Percentiles rank a stretch among this genome's conserved stretches.
phyloP scores from a whole-genome alignment of 108 stramenopile species.

The Tribonema minus region DNA sequence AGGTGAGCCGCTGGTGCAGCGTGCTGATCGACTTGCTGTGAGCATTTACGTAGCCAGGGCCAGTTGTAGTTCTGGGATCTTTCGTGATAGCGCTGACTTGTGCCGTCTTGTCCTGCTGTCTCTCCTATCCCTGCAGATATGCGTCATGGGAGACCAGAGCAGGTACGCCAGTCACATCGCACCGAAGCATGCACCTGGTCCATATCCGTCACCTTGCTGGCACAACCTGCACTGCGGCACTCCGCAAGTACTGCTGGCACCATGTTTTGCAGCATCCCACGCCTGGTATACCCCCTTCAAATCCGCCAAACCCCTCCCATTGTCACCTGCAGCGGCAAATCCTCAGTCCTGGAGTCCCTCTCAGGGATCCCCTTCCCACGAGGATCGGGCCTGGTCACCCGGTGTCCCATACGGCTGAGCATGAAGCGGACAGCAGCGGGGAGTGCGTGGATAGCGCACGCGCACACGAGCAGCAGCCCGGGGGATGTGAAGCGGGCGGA shows the following conservation, averaged over 20 bases:
- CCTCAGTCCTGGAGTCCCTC: conserved; percentile 48
- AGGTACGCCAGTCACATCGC: too few relatives aligned
- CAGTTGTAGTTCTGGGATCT: not conserved
- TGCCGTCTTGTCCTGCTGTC: too few relatives aligned
- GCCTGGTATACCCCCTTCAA: too few relatives aligned
- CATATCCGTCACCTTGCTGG: too few relatives aligned
- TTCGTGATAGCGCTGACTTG: too few relatives aligned
- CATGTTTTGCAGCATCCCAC: too few relatives aligned
- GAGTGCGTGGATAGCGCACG: conserved; percentile 26
- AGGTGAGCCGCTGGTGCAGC: conserved; percentile 1
- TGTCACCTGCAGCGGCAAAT: conserved; percentile 58
- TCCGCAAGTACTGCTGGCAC: too few relatives aligned
- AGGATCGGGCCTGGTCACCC: conserved; percentile 49
- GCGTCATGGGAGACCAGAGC: conserved; percentile 59
- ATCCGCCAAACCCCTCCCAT: too few relatives aligned
- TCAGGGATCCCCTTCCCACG: conserved; percentile 51
- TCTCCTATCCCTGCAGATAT: conserved; percentile 17
- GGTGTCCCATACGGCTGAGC: conserved; percentile 50
- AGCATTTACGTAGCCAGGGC: not conserved
- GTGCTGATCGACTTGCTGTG: not conserved
- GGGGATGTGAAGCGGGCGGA: conserved; percentile 3
- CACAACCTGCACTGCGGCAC: too few relatives aligned
- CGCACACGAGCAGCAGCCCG: conserved; percentile 25
- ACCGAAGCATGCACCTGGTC: too few relatives aligned
- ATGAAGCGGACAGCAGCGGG: conserved; percentile 46